Conservation (phyloP, 2,329 filamentous ascomycete species). For the Alternaria rosae region DNA sequence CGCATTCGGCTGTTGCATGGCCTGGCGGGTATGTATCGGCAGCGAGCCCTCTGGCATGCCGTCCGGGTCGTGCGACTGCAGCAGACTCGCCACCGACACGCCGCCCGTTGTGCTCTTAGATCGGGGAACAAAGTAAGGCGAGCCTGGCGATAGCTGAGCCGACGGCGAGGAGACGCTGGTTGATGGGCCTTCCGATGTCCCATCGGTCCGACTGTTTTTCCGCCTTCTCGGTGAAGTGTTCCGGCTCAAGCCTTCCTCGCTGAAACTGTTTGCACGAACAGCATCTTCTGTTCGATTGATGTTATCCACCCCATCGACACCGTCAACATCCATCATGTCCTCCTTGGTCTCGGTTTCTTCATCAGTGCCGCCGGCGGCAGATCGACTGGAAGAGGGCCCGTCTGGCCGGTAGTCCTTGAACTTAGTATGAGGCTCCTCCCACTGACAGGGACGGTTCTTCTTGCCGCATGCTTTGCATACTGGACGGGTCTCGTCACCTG, state of each 20-base stretch:
- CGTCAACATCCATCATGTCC: slow-evolving; percentile 25
- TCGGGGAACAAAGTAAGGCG: slow-evolving; percentile 12
- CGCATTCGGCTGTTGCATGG: slow-evolving; percentile 1
- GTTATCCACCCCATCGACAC: slow-evolving; percentile 11
- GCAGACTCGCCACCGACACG: slow-evolving; percentile 21
- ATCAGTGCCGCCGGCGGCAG: slow-evolving; percentile 12
- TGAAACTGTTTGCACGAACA: not conserved
- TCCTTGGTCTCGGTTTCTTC: slow-evolving; percentile 15
- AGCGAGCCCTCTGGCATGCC: slow-evolving; percentile 4
- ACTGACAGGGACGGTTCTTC: slow-evolving; percentile 41
- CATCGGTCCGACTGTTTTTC: slow-evolving; percentile 20
- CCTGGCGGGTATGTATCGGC: slow-evolving; percentile 1
- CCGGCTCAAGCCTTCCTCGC: slow-evolving; percentile 22
- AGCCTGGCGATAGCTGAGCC: slow-evolving; percentile 22
- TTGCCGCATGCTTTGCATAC: slow-evolving; percentile 43
- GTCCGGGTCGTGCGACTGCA: slow-evolving; percentile 11
- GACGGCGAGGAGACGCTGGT: slow-evolving; percentile 21
- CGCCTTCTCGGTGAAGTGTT: slow-evolving; percentile 24
- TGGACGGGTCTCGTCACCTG: slow-evolving; percentile 41
- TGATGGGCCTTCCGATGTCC: slow-evolving; percentile 14
- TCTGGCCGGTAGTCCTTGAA: slow-evolving; percentile 39
- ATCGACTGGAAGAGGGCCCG: slow-evolving; percentile 22
- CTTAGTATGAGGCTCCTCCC: slow-evolving; percentile 36
- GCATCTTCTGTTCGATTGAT: not conserved
- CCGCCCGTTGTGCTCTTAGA: slow-evolving; percentile 8